Evolutionary conservation across 768 basidiomycete species (phyloP), one percentile per base, ranked within the genome.

Genomic region (Termitomyces bulborhizus): DNA sequence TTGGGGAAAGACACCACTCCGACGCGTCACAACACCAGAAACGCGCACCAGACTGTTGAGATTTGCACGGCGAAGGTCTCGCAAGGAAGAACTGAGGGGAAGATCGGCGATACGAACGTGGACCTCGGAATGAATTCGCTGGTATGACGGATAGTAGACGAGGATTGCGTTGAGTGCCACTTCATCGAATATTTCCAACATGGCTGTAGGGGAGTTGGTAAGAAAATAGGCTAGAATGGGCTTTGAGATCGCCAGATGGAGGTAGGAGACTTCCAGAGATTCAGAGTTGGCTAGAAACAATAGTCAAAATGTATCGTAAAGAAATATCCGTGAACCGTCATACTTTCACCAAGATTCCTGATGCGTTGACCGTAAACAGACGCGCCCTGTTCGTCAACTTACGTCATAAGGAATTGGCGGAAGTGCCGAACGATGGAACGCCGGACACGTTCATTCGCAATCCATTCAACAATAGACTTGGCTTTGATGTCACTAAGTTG

Each of bases 1-100:
- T 69, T 99, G 97, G n/a, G 97, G 97, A 71, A 98, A 98, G 9
- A 99, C 95, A 9, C 97, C 96, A 8, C 86, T 93, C 39, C 97
- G 81, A 55, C 97, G 78, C 1, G 97, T 99, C 44, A 99, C 97
- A 16, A 99, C 97, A 12, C 97, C 97, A 7, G 88, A 84, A 6
- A 99, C 90, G 37, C 97, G 88, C 32, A 99, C 94, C 42, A 99
- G 86, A 60, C 90, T 93, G 75, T 98, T 98, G 47, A 98, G 79
- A 66, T 98, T 88, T 40, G 83, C 80, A 46, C 97, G 87, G 27
- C 97, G 88, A 36, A 99, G 84, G 65, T 98, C 96, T 49, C 97
- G 91, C 36, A 99, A 81, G 6, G 97, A 92, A 24, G 86, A 86
- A 57, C 85, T 83, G 16, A 94, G 81, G 0, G 97, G 97, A 50